These are phyloP conservation scores for Suzukiozyma palmioleophila DNA, from an alignment of 1,139 yeast species.

Conservation along the genomic window DNA sequence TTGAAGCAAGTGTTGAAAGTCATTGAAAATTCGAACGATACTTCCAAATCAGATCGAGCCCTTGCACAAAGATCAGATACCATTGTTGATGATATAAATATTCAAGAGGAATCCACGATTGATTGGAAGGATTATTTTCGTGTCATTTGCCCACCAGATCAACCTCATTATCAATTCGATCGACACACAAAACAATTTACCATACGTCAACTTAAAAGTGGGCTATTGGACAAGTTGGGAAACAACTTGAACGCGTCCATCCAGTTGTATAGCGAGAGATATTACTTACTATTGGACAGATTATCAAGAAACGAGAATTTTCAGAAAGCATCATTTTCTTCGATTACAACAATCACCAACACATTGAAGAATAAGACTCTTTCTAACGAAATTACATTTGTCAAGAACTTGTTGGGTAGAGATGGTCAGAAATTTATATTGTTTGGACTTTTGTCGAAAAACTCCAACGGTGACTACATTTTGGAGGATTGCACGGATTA, in stretches of 20 bases:
- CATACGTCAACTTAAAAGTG: conserved; percentile 13
- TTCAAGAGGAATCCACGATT: conserved; percentile 22
- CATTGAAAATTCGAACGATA: conserved; percentile 19
- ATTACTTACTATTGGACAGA: conserved; percentile 61
- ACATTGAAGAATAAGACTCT: conserved; percentile 22
- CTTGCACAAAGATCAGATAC: conserved; percentile 26
- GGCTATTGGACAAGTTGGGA: conserved; percentile 12
- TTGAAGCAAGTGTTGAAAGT: conserved; percentile 63
- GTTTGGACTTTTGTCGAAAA: conserved; percentile 68
- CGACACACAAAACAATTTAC: conserved; percentile 61
- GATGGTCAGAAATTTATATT: conserved; percentile 72
- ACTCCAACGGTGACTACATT: conserved; percentile 63
- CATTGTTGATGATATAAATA: conserved; percentile 19
- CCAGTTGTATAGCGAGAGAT: conserved; percentile 40
- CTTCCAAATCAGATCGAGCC: conserved; percentile 8
- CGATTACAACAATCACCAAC: conserved; percentile 33
- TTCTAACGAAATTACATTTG: conserved; percentile 57
- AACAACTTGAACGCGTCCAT: conserved; percentile 18
- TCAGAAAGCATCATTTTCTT: conserved; percentile 45
- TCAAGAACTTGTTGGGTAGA: conserved; percentile 82
- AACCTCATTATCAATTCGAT: conserved; percentile 67
- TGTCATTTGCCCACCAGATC: conserved; percentile 59
- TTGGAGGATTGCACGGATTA: conserved; percentile 80
- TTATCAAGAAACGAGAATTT: conserved; percentile 73
- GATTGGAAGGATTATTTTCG: conserved; percentile 74